Conservation (phyloP, 2,329 filamentous ascomycete genomes). For the Phoma sp. region DNA sequence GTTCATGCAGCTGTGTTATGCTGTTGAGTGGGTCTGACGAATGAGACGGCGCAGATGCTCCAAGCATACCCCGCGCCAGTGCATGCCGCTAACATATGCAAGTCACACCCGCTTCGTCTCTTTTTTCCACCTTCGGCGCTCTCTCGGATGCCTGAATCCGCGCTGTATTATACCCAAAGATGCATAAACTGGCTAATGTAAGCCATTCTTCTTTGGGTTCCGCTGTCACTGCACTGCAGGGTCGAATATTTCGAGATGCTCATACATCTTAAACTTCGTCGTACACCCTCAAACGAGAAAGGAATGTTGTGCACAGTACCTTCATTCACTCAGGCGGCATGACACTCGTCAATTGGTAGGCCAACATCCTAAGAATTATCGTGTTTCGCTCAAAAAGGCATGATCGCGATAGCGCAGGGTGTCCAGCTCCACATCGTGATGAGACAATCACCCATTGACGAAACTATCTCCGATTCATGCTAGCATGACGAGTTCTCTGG, state of each 20-base stretch:
- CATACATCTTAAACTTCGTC: conserved; percentile 22
- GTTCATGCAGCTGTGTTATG: conserved; percentile 24
- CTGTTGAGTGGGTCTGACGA: conserved; percentile 28
- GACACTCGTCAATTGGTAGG: conserved; percentile 25
- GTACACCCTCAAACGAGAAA: conserved; percentile 21
- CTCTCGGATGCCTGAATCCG: conserved; percentile 12
- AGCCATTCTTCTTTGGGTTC: conserved; percentile 23
- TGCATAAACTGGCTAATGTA: conserved; percentile 39
- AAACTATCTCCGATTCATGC: conserved; percentile 30
- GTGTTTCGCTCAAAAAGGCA: conserved; percentile 22
- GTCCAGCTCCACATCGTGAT: conserved; percentile 30
- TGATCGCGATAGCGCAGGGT: conserved; percentile 30
- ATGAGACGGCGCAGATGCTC: conserved; percentile 24
- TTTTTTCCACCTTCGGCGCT: conserved; percentile 35
- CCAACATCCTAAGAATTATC: conserved; percentile 18
- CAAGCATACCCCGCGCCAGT: conserved; percentile 39
- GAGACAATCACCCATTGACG: conserved; percentile 23
- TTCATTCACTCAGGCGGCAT: conserved; percentile 22
- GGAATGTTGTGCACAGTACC: conserved; percentile 12
- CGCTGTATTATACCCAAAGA: conserved; percentile 7
- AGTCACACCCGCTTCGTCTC: conserved; percentile 41
- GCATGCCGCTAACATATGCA: conserved; percentile 46
- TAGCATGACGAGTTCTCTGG: conserved; percentile 16
- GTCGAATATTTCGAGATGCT: conserved; percentile 20
- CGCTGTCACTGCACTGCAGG: conserved; percentile 34